Conservation (phyloP, 1,139 yeast species). For the Zygotorulaspora mrakii region DNA sequence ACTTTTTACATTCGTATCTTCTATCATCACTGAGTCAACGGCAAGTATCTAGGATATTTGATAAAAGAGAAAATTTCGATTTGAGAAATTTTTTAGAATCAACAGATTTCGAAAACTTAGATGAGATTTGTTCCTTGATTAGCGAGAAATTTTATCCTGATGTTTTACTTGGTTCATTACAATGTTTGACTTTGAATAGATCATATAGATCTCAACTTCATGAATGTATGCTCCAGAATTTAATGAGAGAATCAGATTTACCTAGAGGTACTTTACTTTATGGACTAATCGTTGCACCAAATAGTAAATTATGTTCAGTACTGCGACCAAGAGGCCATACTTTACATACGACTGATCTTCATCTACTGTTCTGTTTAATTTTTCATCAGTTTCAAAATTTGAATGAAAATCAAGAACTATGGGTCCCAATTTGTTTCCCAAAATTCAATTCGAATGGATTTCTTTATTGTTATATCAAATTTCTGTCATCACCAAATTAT, state of each 20-base stretch:
- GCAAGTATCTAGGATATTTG: slow-evolving; percentile 64
- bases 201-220: slow-evolving; percentile 45
- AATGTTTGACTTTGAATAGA: slow-evolving; percentile 50
- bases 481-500: slow-evolving; percentile 36
- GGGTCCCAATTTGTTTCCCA: slow-evolving; percentile 94
- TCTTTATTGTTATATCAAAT: slow-evolving; percentile 71
- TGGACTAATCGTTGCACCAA: slow-evolving; percentile 57
- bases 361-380: slow-evolving; percentile 58
- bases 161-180: slow-evolving; percentile 57
- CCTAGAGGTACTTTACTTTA: slow-evolving; percentile 47
- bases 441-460: slow-evolving; percentile 86
- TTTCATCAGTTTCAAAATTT: slow-evolving; percentile 43
- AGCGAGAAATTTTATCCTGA: slow-evolving; percentile 49
- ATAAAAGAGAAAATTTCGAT: slow-evolving; percentile 75
- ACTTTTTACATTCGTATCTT: slow-evolving; percentile 73
- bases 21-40: slow-evolving; percentile 75
- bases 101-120: slow-evolving; percentile 32
- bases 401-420: slow-evolving; percentile 60
- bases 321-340: slow-evolving; percentile 62
- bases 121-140: slow-evolving; percentile 32
- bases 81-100: slow-evolving; percentile 65
- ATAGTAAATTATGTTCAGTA: slow-evolving; percentile 54
- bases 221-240: slow-evolving; percentile 23
- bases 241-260: slow-evolving; percentile 24
- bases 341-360: slow-evolving; percentile 66